phyloP scores from a whole-genome alignment of 2,329 filamentous ascomycete genomes.

The Neonectria neomacrospora region DNA sequence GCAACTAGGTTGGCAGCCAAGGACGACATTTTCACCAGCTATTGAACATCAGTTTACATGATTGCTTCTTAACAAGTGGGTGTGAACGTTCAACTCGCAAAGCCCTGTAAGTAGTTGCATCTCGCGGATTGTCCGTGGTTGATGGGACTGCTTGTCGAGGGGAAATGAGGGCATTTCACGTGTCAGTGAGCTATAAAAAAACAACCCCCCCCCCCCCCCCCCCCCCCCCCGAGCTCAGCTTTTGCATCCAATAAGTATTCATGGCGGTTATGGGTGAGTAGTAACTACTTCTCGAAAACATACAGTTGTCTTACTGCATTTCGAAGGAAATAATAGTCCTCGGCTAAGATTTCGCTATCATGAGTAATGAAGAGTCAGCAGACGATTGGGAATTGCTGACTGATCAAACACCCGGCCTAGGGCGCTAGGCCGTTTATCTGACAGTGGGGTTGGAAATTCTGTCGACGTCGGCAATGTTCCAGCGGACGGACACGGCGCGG shows the following conservation, averaged over 20 bases:
- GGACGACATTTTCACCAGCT: too few relatives aligned
- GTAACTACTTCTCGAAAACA: too few relatives aligned
- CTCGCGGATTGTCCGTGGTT: too few relatives aligned
- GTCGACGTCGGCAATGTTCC: constrained; percentile 19
- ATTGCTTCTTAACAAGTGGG: too few relatives aligned
- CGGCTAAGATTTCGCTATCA: background rate
- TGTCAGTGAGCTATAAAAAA: background rate
- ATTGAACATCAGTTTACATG: too few relatives aligned
- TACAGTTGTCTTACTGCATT: background rate
- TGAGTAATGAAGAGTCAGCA: constrained; percentile 12
- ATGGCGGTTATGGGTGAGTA: too few relatives aligned
- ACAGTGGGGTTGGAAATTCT: constrained; percentile 18
- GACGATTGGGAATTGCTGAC: constrained; percentile 21
- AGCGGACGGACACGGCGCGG: constrained; percentile 11
- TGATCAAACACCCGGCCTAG: constrained; percentile 6
- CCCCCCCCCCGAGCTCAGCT: too few relatives aligned
- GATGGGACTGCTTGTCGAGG: background rate
- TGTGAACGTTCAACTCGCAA: too few relatives aligned
- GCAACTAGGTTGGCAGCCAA: background rate
- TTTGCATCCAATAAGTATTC: background rate
- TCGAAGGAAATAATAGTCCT: background rate
- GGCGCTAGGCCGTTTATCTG: background rate
- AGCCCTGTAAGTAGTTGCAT: too few relatives aligned
- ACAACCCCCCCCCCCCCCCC: too few relatives aligned
- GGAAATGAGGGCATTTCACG: background rate